These are phyloP conservation scores for Rhexocercosporidium sp. DNA, from an alignment of 2,329 filamentous ascomycete genomes.

Conservation along the genomic window DNA sequence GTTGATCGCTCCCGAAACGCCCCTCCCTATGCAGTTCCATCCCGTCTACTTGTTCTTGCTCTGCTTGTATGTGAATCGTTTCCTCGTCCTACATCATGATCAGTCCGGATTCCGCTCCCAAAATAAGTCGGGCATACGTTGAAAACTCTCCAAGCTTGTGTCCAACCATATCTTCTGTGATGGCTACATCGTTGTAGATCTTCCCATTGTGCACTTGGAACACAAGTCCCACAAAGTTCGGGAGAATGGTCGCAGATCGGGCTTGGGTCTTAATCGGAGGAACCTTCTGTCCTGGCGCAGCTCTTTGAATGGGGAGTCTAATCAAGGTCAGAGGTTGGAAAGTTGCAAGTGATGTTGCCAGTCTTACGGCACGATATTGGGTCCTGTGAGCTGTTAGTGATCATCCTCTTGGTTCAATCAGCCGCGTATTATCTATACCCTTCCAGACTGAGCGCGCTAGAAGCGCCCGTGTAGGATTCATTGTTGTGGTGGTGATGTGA, in stretches of 20 bases:
- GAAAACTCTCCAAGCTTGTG: slow-evolving; percentile 78
- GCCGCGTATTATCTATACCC: slow-evolving; percentile 52
- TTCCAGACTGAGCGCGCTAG: slow-evolving; percentile 75
- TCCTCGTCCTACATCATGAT: slow-evolving; percentile 61
- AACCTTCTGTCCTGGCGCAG: slow-evolving; percentile 56
- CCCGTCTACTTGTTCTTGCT: slow-evolving; percentile 65
- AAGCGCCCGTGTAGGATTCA: slow-evolving; percentile 64
- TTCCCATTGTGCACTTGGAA: slow-evolving; percentile 79
- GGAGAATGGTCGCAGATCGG: slow-evolving; percentile 72
- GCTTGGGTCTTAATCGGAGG: slow-evolving; percentile 73
- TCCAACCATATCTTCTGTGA: slow-evolving; percentile 80
- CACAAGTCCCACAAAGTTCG: slow-evolving; percentile 72
- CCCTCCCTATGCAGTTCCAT: slow-evolving; percentile 9
- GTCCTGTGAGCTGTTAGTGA: slow-evolving; percentile 54
- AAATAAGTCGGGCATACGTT: slow-evolving; percentile 54
- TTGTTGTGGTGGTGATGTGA: slow-evolving; percentile 43
- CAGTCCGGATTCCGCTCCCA: slow-evolving; percentile 2
- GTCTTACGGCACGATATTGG: slow-evolving; percentile 73
- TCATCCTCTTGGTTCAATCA: neutral
- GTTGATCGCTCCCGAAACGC: slow-evolving; percentile 25
- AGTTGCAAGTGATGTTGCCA: slow-evolving; percentile 12
- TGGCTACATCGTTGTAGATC: slow-evolving; percentile 68
- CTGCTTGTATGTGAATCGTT: slow-evolving; percentile 70
- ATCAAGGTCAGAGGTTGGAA: slow-evolving; percentile 41
- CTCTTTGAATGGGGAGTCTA: slow-evolving; percentile 57